Conservation (phyloP, 192 early-diverging fungal genomes). For the Spizellomyces punctatus region DNA sequence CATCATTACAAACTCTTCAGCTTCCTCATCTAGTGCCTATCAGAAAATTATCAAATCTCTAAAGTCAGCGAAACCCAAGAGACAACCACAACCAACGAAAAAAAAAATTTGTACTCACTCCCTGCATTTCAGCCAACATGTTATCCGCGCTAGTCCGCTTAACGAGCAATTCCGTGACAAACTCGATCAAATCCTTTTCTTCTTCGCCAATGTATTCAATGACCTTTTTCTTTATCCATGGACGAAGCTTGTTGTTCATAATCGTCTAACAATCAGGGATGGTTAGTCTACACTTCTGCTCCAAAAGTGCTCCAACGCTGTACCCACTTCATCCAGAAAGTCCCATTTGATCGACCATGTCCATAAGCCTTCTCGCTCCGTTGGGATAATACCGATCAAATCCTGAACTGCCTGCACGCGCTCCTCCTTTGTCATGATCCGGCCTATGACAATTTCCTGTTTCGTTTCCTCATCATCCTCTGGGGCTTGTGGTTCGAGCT, state of each 20-base stretch:
- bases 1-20: slow-evolving; percentile 81
- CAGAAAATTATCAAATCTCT: too few relatives aligned
- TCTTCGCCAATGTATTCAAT: slow-evolving; percentile 77
- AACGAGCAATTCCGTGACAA: slow-evolving; percentile 73
- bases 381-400: slow-evolving; percentile 70
- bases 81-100: background rate
- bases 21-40: slow-evolving; percentile 85
- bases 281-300: slow-evolving; percentile 7
- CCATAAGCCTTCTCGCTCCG: slow-evolving; percentile 69
- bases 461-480: slow-evolving; percentile 40
- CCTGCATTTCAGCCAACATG: slow-evolving; percentile 76
- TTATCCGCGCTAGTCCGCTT: slow-evolving; percentile 65
- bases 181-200: slow-evolving; percentile 78
- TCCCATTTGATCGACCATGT: slow-evolving; percentile 79
- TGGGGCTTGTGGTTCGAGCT: slow-evolving; percentile 4
- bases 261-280: slow-evolving; percentile 38
- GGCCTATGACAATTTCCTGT: slow-evolving; percentile 45
- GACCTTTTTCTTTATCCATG: slow-evolving; percentile 80
- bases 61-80: background rate
- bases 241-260: slow-evolving; percentile 66
- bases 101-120: slow-evolving; percentile 37
- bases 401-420: slow-evolving; percentile 63
- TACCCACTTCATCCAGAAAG: slow-evolving; percentile 65
- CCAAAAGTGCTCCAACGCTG: slow-evolving; percentile 24
- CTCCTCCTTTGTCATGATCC: slow-evolving; percentile 72